Evolutionary conservation across 2,329 filamentous ascomycete genomes (phyloP).

Genomic region (Diaporthe citriasiana): DNA sequence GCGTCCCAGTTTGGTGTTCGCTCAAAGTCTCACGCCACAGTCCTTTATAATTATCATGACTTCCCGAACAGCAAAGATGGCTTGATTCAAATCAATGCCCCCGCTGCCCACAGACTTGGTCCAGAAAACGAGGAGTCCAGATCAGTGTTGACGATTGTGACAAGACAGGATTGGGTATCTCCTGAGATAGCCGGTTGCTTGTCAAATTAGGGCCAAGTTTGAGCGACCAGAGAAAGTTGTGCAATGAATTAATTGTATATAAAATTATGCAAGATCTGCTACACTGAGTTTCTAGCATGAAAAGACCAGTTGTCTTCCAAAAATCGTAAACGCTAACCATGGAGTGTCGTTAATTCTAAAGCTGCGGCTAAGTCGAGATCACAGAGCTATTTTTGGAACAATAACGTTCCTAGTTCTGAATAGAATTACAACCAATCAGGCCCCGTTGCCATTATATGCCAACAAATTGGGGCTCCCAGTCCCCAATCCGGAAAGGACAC

Average conservation of each 20-base stretch:
- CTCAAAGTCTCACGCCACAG: background rate
- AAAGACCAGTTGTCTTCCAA: background rate
- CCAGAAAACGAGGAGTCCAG: too few relatives aligned
- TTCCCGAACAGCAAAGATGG: background rate
- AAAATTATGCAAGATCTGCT: background rate
- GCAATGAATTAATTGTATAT: background rate
- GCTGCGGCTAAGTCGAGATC: background rate
- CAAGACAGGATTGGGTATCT: too few relatives aligned
- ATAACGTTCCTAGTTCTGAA: background rate
- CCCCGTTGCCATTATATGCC: constrained; percentile 45
- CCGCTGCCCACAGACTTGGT: too few relatives aligned
- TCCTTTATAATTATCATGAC: background rate
- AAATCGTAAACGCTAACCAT: background rate
- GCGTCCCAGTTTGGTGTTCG: background rate
- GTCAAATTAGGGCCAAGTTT: background rate
- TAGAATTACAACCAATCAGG: background rate
- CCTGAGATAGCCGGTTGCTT: background rate
- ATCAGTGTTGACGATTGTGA: background rate
- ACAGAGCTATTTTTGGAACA: background rate
- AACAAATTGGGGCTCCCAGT: constrained; percentile 45
- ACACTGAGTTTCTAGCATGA: background rate
- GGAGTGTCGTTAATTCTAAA: background rate
- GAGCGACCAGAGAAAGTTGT: fast-evolving
- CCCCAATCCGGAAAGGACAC: constrained; percentile 39
- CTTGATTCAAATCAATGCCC: background rate